phyloP scores from a whole-genome alignment of 345 rosid genomes.

The Populus alba region DNA sequence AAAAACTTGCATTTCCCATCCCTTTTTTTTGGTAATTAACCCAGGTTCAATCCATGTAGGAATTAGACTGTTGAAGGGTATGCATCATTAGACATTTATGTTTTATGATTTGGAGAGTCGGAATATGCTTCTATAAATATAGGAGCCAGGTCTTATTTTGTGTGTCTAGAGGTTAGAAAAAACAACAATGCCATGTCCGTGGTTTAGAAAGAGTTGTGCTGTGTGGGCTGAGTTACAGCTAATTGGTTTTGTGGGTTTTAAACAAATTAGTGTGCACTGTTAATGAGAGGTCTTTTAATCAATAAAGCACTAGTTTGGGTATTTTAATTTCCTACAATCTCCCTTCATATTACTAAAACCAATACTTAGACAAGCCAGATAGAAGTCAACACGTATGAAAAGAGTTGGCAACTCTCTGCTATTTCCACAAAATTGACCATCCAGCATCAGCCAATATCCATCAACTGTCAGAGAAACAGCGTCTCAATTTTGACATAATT shows the following conservation, averaged over 20 bases:
- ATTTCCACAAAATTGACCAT: not conserved
- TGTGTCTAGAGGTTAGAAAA: too few relatives aligned
- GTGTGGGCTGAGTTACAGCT: not conserved
- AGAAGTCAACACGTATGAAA: not conserved
- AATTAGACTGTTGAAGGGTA: not conserved
- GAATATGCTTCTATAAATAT: not conserved
- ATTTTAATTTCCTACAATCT: too few relatives aligned
- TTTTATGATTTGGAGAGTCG: not conserved
- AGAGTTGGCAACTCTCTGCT: not conserved
- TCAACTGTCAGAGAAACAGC: not conserved
- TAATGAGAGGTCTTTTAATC: not conserved
- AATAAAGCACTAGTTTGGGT: not conserved
- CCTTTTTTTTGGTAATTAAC: not conserved
- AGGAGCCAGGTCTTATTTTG: not conserved
- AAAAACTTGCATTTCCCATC: not conserved
- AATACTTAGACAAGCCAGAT: not conserved
- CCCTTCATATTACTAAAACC: not conserved
- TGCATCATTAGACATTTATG: not conserved
- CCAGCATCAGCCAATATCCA: not conserved
- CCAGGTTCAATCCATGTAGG: not conserved
- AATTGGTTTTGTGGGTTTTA: not conserved
- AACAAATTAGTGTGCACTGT: not conserved
- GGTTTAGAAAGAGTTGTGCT: not conserved
- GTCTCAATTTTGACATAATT: not conserved
- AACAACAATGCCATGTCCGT: not conserved